These are phyloP conservation scores for Emericellopsis cladophorae DNA, from an alignment of 2,329 filamentous ascomycete species.

Conservation along the genomic window DNA sequence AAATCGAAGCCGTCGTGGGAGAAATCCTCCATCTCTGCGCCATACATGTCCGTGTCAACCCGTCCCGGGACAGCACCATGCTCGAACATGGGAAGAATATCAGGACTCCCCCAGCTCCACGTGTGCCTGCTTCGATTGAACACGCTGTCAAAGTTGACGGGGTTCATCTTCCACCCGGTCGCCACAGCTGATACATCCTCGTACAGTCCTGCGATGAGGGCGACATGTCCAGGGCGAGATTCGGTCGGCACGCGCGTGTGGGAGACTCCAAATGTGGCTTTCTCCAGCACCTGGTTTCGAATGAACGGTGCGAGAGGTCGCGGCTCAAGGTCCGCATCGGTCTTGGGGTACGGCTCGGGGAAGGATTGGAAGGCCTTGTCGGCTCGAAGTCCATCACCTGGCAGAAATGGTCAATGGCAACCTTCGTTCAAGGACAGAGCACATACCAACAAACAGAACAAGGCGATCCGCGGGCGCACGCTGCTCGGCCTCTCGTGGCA, in stretches of 20 bases:
- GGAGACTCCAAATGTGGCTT: conserved; percentile 93
- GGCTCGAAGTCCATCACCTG: conserved; percentile 83
- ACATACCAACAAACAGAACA: conserved; percentile 78
- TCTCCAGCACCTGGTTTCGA: conserved; percentile 73
- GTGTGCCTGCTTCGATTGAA: conserved; percentile 96
- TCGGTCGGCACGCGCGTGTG: conserved; percentile 96
- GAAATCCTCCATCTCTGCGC: conserved; percentile 79
- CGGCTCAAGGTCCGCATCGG: conserved; percentile 52
- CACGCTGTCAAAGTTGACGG: conserved; percentile 95
- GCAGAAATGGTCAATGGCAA: conserved; percentile 1
- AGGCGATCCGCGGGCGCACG: conserved; percentile 79
- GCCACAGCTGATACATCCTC: conserved; percentile 96
- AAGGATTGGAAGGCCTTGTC: conserved; percentile 96
- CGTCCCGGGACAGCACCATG: conserved; percentile 78
- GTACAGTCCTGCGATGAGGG: conserved; percentile 89
- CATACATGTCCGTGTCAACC: conserved; percentile 80
- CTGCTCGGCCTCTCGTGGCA: conserved; percentile 41
- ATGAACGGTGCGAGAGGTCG: conserved; percentile 83
- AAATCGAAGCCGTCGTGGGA: conserved; percentile 68
- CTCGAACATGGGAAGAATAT: conserved; percentile 96
- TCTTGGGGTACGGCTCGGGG: conserved; percentile 67
- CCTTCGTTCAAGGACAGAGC: too few relatives aligned
- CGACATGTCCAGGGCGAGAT: conserved; percentile 91
- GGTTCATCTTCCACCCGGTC: conserved; percentile 97
- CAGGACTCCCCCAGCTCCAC: conserved; percentile 98